phyloP scores from a whole-genome alignment of 1,139 yeast species.

The Pichia sp. region DNA sequence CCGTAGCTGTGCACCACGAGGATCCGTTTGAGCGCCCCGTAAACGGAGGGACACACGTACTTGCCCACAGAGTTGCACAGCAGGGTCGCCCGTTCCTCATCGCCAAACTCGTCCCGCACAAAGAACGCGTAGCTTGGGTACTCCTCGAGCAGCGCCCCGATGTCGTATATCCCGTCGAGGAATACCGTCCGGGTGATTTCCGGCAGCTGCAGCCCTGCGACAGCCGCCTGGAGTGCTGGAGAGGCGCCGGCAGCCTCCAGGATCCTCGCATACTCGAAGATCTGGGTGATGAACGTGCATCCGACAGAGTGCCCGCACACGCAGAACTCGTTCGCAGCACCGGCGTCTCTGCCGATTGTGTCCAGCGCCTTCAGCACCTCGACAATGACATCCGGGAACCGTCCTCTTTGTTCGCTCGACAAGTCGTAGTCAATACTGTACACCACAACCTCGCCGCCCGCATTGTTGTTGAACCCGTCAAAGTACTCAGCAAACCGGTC shows the following conservation, averaged over 20 bases:
- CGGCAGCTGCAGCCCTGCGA: conserved; percentile 14
- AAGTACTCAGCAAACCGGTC: conserved; percentile 33
- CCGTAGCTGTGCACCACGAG: conserved; percentile 34
- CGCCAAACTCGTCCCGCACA: conserved; percentile 42
- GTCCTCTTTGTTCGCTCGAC: conserved; percentile 47
- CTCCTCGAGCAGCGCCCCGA: conserved; percentile 39
- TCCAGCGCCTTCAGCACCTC: conserved; percentile 52
- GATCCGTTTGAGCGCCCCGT: conserved; percentile 16
- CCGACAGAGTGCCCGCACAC: conserved; percentile 82
- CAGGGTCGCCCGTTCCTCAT: conserved; percentile 20
- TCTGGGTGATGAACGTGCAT: conserved; percentile 62
- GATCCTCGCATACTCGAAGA: conserved; percentile 33
- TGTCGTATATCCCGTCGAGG: conserved; percentile 52
- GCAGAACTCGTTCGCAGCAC: conserved; percentile 27
- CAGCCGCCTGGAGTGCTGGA: too few species aligned
- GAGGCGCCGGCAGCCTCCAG: neutral
- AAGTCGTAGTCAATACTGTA: conserved; percentile 64
- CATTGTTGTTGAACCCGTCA: conserved; percentile 14
- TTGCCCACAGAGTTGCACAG: conserved; percentile 20
- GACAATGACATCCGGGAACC: conserved; percentile 60
- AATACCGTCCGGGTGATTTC: conserved; percentile 32
- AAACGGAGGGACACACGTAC: neutral
- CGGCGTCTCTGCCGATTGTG: conserved; percentile 27
- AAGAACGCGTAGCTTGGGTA: conserved; percentile 42
- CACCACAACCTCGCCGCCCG: conserved; percentile 4